Conservation (phyloP, 495 filamentous ascomycete genomes). For the Penicillium coprophilum region DNA sequence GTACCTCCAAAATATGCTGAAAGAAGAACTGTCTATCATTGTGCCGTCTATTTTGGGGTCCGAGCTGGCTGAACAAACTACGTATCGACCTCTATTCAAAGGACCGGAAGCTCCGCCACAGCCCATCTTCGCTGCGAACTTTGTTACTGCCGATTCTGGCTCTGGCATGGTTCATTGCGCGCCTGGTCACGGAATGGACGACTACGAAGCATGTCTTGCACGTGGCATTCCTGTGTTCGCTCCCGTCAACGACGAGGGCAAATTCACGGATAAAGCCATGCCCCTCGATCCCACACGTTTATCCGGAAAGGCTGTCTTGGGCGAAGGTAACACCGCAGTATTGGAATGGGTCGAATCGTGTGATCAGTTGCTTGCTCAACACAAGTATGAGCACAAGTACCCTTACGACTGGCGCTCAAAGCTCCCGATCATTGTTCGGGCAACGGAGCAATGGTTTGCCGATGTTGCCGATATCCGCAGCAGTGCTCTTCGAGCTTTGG, state of each 20-base stretch:
- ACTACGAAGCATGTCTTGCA: conserved; percentile 77
- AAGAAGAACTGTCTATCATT: conserved; percentile 50
- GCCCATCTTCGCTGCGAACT: conserved; percentile 74
- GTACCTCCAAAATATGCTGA: conserved; percentile 45
- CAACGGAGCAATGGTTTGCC: conserved; percentile 97
- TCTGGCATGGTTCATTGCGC: conserved; percentile 92
- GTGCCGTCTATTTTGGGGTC: conserved; percentile 60
- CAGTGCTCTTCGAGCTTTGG: conserved; percentile 63
- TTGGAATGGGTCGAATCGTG: conserved; percentile 59
- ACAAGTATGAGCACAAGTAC: conserved; percentile 83
- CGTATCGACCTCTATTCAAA: conserved; percentile 67
- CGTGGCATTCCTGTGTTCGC: conserved; percentile 68
- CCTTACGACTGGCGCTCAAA: conserved; percentile 98
- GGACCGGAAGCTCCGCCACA: conserved; percentile 53
- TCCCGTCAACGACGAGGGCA: conserved; percentile 77
- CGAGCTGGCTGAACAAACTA: conserved; percentile 57
- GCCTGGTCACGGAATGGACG: conserved; percentile 94
- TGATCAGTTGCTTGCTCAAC: conserved; percentile 59
- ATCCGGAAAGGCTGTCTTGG: conserved; percentile 59
- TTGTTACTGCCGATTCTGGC: conserved; percentile 83
- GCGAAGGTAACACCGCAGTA: conserved; percentile 65
- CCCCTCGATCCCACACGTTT: conserved; percentile 61
- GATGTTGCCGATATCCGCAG: conserved; percentile 80
- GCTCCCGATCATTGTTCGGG: conserved; percentile 81
- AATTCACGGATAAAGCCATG: conserved; percentile 73